A percentile compares a stretch with the other conserved stretches of the same genome.
phyloP scores from a whole-genome alignment of 192 early-diverging fungal species.

The Coemansia sp. region DNA sequence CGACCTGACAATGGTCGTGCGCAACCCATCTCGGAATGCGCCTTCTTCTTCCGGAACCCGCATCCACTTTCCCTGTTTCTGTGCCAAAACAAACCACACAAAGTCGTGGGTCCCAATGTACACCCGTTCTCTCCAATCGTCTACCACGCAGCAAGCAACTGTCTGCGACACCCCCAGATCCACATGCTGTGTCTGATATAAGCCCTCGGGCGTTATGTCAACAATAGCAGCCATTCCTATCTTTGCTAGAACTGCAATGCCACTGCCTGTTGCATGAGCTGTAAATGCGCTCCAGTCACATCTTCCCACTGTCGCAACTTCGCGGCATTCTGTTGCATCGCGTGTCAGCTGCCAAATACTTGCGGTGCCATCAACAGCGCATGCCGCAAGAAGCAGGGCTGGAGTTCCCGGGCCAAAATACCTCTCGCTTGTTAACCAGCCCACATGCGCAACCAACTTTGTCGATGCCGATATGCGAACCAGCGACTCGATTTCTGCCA shows the following conservation, averaged over 20 bases:
- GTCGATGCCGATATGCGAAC: neutral
- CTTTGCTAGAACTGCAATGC: conserved; percentile 30
- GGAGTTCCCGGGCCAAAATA: neutral
- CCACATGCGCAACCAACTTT: conserved; percentile 13
- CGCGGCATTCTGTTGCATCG: conserved; percentile 16
- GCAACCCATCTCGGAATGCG: conserved; percentile 24
- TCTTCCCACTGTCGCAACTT: conserved; percentile 4
- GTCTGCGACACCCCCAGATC: conserved; percentile 30
- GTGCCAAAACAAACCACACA: conserved; percentile 25
- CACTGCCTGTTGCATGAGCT: conserved; percentile 15
- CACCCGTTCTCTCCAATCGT: conserved; percentile 17
- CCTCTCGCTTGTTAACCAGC: conserved; percentile 19
- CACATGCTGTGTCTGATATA: conserved; percentile 11
- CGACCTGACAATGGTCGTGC: conserved; percentile 33
- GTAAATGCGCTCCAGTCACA: conserved; percentile 45
- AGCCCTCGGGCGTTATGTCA: conserved; percentile 6
- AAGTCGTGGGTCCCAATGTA: conserved; percentile 40
- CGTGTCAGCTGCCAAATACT: conserved; percentile 25
- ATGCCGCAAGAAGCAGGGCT: conserved; percentile 12
- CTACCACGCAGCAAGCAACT: conserved; percentile 36
- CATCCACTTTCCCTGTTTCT: conserved; percentile 11
- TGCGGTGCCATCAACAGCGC: conserved; percentile 31
- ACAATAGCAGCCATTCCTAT: conserved; percentile 30
- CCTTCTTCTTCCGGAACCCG: conserved; percentile 20
- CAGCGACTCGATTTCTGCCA: neutral